phyloP scores from a whole-genome alignment of 169 alveolate genomes.

The Plasmodium gaboni region DNA sequence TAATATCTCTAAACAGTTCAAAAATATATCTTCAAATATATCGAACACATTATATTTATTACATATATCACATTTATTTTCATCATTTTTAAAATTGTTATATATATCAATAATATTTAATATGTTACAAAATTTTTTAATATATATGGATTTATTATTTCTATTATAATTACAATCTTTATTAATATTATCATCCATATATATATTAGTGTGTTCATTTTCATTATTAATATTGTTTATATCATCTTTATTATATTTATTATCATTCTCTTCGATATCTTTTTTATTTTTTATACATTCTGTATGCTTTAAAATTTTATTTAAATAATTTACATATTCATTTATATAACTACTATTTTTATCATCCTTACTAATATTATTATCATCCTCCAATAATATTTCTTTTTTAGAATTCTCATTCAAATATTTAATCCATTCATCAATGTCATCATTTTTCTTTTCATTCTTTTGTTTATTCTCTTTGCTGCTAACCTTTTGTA shows the following conservation, averaged over 20 bases:
- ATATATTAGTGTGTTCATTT: no score
- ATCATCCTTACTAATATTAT: not conserved
- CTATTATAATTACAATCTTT: not conserved
- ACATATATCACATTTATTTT: conserved; percentile 1
- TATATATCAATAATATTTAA: conserved; percentile 14
- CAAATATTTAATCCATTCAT: conserved; percentile 37
- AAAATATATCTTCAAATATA: conserved; percentile 39
- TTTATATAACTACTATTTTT: conserved; percentile 10
- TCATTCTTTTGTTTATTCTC: conserved; percentile 42
- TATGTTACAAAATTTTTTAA: conserved; percentile 46
- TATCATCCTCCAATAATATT: not conserved
- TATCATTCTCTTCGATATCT: conserved; percentile 12
- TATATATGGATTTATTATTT: conserved; percentile 2
- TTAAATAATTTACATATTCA: conserved; percentile 19
- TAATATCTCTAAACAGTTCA: conserved; percentile 50
- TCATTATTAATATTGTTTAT: no score
- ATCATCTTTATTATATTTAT: not conserved
- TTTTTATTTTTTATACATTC: conserved; percentile 33
- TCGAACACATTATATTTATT: conserved; percentile 24
- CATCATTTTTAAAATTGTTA: conserved; percentile 18
- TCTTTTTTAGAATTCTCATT: conserved; percentile 18
- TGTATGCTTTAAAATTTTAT: conserved; percentile 24
- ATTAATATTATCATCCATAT: conserved; percentile 21
- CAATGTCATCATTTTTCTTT: conserved; percentile 32
- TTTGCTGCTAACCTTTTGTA: conserved; percentile 44